Percentiles rank a stretch among this genome's conserved stretches.
Evolutionary conservation across 352 stramenopile species (phyloP).

Genomic region (Phytophthora parvispora): DNA sequence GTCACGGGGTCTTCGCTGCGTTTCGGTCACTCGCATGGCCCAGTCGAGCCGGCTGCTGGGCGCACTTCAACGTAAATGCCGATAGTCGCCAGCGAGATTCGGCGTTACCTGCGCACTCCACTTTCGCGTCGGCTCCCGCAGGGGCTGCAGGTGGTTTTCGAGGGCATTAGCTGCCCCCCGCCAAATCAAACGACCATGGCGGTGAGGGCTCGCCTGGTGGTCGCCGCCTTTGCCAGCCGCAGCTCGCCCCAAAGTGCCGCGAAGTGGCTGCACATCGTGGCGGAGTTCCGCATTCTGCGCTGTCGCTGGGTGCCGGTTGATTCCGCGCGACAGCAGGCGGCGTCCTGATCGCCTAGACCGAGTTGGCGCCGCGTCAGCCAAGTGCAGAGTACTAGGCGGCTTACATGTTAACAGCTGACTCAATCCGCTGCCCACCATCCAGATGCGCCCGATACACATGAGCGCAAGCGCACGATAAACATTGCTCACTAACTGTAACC

Average conservation of each 20-base stretch:
- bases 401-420: constrained; percentile 30
- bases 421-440: constrained; percentile 23
- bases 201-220: background rate
- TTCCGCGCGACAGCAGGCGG: background rate
- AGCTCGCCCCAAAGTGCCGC: background rate
- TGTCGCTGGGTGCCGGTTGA: background rate
- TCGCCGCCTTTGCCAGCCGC: background rate
- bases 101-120: constrained; percentile 2
- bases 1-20: no score
- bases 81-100: background rate
- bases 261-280: constrained; percentile 9
- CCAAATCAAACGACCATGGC: constrained; percentile 14
- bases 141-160: background rate
- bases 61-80: constrained; percentile 6
- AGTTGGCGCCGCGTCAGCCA: background rate
- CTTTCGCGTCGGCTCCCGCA: constrained; percentile 23
- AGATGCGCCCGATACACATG: constrained; percentile 3
- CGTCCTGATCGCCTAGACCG: background rate
- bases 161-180: constrained; percentile 10
- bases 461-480: constrained; percentile 18
- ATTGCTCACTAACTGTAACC: constrained; percentile 33
- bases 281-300: background rate
- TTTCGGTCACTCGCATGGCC: background rate
- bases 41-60: constrained; percentile 1
- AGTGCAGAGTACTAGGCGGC: background rate